These are phyloP conservation scores for Chrysosporium queenslandicum DNA, from an alignment of 2,329 filamentous ascomycete genomes.

Conservation along the genomic window DNA sequence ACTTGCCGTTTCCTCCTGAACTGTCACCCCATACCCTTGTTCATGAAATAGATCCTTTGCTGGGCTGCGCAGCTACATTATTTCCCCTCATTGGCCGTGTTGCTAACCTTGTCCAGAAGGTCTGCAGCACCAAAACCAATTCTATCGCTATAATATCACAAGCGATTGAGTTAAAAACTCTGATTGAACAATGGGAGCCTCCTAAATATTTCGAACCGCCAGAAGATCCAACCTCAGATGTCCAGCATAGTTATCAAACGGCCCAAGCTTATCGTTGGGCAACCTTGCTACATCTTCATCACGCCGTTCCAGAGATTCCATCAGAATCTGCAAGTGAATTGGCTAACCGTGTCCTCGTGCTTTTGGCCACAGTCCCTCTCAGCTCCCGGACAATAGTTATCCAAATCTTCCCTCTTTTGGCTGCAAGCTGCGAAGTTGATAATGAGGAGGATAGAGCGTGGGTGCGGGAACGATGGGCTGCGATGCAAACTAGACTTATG, in stretches of 20 bases:
- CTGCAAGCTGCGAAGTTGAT: conserved; percentile 55
- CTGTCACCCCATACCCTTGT: conserved; percentile 38
- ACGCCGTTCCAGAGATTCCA: conserved; percentile 58
- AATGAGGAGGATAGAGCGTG: conserved; percentile 52
- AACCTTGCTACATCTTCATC: conserved; percentile 56
- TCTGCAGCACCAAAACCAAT: conserved; percentile 47
- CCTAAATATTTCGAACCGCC: conserved; percentile 50
- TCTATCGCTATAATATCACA: conserved; percentile 52
- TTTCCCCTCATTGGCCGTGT: conserved; percentile 60
- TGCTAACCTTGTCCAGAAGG: conserved; percentile 55
- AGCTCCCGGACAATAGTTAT: conserved; percentile 55
- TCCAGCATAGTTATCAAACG: conserved; percentile 56
- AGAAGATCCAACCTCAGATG: conserved; percentile 53
- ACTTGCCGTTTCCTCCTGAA: conserved; percentile 29
- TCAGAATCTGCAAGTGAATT: conserved; percentile 48
- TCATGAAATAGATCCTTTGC: conserved; percentile 56
- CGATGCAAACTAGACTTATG: conserved; percentile 52
- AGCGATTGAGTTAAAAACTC: conserved; percentile 51
- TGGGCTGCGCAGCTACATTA: conserved; percentile 58
- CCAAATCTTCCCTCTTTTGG: conserved; percentile 60
- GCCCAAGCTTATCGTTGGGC: conserved; percentile 59
- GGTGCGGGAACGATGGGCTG: conserved; percentile 53
- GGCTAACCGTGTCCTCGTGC: conserved; percentile 52
- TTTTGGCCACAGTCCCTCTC: conserved; percentile 54
- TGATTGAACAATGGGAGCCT: conserved; percentile 52